Evolutionary conservation across 495 filamentous ascomycete genomes (phyloP).

Genomic region (Trichoderma gamsii): DNA sequence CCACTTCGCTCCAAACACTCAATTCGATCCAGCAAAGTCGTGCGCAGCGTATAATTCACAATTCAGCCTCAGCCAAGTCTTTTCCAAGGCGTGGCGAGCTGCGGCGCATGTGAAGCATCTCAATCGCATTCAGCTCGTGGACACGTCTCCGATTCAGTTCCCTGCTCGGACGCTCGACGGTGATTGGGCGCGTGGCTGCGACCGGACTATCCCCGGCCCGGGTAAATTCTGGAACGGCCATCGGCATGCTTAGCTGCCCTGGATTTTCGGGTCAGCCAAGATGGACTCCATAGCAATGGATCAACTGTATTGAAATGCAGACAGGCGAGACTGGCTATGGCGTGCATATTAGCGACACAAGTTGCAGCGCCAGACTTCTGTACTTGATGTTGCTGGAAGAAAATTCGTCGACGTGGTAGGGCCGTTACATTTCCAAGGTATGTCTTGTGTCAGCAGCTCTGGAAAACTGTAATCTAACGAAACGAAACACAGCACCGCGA

Average conservation of each 20-base stretch:
- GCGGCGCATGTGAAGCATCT: slow-evolving; percentile 9
- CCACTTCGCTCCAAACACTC: not conserved
- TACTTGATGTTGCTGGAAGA: too few species aligned
- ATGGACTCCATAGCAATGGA: not conserved
- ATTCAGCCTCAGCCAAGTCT: slow-evolving; percentile 4
- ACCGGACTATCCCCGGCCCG: slow-evolving; percentile 9
- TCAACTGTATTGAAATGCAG: not conserved
- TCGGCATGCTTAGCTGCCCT: not conserved
- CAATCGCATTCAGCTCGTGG: not conserved
- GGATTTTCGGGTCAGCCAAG: not conserved
- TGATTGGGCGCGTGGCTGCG: not conserved
- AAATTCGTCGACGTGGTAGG: too few species aligned
- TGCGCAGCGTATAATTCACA: not conserved
- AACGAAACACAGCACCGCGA: too few species aligned
- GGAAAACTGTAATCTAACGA: too few species aligned
- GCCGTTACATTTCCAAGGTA: too few species aligned
- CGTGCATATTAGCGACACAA: too few species aligned
- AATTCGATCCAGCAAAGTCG: not conserved
- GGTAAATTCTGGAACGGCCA: not conserved
- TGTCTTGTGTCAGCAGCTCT: too few species aligned
- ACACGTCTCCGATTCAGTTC: slow-evolving; percentile 5
- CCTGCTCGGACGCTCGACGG: not conserved
- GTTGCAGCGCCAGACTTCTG: too few species aligned
- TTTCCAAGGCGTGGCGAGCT: slow-evolving; percentile 1
- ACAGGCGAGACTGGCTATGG: not conserved